phyloP scores from a whole-genome alignment of 2,329 filamentous ascomycete genomes.

The Xenoacremonium recifei region DNA sequence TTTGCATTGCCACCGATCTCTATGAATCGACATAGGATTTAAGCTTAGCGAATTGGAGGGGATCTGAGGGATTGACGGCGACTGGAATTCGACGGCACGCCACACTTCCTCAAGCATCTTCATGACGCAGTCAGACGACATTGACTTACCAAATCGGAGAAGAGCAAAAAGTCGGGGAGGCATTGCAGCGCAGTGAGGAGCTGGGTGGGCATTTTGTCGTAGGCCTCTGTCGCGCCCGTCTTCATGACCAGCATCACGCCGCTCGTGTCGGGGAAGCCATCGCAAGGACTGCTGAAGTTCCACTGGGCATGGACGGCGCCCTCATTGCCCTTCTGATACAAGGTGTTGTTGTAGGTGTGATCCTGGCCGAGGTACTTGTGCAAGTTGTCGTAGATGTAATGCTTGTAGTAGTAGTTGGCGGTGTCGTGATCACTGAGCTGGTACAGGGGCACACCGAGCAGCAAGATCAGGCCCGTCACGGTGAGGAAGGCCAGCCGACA shows the following conservation, averaged over 20 bases:
- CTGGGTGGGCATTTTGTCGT: conserved; percentile 54
- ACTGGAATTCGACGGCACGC: conserved; percentile 7
- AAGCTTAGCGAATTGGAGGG: no score
- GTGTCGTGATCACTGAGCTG: conserved; percentile 25
- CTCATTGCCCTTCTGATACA: background rate
- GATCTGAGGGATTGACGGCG: background rate
- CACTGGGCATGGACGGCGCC: conserved; percentile 28
- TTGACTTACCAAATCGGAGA: conserved; percentile 47
- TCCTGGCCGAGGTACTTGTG: conserved; percentile 37
- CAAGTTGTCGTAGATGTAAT: conserved; percentile 29
- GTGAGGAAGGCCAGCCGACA: conserved; percentile 27
- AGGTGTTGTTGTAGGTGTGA: conserved; percentile 37
- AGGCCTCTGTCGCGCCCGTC: conserved; percentile 56
- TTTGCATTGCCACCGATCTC: no score
- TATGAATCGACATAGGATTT: no score
- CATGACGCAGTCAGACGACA: background rate
- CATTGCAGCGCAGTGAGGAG: conserved; percentile 54
- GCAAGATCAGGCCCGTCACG: conserved; percentile 24
- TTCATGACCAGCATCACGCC: conserved; percentile 55
- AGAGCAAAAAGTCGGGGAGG: conserved; percentile 54
- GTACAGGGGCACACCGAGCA: conserved; percentile 31
- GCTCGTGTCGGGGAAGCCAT: conserved; percentile 40
- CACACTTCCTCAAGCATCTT: background rate
- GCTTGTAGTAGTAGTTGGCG: conserved; percentile 18
- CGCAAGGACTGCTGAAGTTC: conserved; percentile 38